These are phyloP conservation scores for Penicillium paradoxum DNA, from an alignment of 495 filamentous ascomycete species.

Conservation along the genomic window DNA sequence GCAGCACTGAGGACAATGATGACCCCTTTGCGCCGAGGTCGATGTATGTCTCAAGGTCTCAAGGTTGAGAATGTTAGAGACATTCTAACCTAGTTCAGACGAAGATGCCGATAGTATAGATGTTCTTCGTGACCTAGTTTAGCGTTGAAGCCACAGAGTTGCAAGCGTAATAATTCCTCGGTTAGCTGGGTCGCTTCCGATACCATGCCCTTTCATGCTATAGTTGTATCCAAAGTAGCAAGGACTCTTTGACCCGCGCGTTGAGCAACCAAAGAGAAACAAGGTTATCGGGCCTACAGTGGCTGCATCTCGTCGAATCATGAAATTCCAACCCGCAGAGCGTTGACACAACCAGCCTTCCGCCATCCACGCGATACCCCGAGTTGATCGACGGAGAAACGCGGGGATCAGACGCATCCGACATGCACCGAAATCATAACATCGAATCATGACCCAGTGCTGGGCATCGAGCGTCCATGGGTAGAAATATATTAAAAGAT, in stretches of 20 bases:
- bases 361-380: neutral
- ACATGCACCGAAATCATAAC: neutral
- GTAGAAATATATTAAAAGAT: slow-evolving; percentile 2
- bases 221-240: too few relatives aligned
- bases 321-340: neutral
- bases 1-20: neutral
- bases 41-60: neutral
- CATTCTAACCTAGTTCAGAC: neutral
- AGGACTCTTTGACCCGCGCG: neutral
- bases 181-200: too few relatives aligned
- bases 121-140: slow-evolving; percentile 7
- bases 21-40: neutral
- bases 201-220: too few relatives aligned
- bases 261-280: neutral
- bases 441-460: neutral
- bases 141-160: too few relatives aligned
- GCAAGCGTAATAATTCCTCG: too few relatives aligned
- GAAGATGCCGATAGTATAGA: neutral
- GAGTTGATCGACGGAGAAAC: slow-evolving; percentile 7
- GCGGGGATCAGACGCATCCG: neutral
- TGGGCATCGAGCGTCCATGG: neutral
- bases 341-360: neutral
- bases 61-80: neutral
- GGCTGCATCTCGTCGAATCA: slow-evolving; percentile 1
- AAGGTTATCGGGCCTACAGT: neutral